Evolutionary conservation across 441 rosid genomes (phyloP), one percentile per base, ranked within the genome.

Genomic region (Bocquillonia castaneifolia): DNA sequence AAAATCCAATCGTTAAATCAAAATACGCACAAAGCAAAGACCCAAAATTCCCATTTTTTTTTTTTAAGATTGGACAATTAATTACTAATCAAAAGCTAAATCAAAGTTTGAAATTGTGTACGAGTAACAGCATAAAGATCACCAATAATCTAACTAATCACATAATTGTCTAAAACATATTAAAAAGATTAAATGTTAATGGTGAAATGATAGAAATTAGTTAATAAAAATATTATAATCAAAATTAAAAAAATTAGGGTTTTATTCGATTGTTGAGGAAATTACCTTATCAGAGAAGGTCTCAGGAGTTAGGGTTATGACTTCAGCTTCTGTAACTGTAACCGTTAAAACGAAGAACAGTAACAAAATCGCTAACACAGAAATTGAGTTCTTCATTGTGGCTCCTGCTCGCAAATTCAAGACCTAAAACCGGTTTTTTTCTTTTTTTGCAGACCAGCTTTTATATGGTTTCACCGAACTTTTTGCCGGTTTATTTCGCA

Each of bases 241-340:
- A 63, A 9, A 20, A 14, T 2, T 0, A 7, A 3, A 7, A 42
- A 32, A 25, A 52, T 1, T 2, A 45, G 13, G 23, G 55, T 67
- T 60, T 40, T 53, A 22, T 64, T n/a, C 18, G 1, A 6, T 26
- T 10, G 1, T 31, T 17, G 39, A 22, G 13, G 52, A 29, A 20
- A 17, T 64, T 73, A 93, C 98, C 95, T 93, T 93, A 78, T 89
- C 98, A 51, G 92, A 83, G 86, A 91, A 93, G 59, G 96, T 93
- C 62, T 91, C 96, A 6, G 86, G 88, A 6, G 89, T 91, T 71
- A 91, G 86, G 71, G 96, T 81, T 69, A 93, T 83, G 73, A 93
- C 95, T 82, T 91, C 98, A 9, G 97, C 86, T 69, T 73, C 48
- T 3, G 80, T 23, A 20, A 28, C 12, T 57, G 23, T 23, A 45